Conservation (phyloP, 306 rosid genomes). For the Rosa rugosa region DNA sequence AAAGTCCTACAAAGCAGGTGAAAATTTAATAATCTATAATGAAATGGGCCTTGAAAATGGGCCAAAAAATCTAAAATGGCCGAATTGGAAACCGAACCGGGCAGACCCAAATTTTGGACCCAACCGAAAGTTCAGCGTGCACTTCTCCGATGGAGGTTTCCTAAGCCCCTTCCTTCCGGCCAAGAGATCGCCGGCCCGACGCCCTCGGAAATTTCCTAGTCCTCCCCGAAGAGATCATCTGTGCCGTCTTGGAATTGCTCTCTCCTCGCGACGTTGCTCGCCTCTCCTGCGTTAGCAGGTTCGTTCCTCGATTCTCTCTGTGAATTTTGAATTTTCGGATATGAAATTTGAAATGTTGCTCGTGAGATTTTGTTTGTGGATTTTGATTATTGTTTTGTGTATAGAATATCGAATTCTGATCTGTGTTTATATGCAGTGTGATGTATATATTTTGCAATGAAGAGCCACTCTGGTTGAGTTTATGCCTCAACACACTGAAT, state of each 20-base stretch:
- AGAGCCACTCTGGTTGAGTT: constrained; percentile 88
- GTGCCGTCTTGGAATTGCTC: constrained; percentile 63
- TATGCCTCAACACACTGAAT: constrained; percentile 56
- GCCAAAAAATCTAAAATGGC: too few species aligned
- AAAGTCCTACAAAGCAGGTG: too few species aligned
- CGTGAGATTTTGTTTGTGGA: background rate
- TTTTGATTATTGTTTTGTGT: too few species aligned
- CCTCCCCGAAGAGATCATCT: constrained; percentile 82
- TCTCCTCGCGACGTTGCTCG: constrained; percentile 72
- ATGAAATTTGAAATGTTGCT: background rate
- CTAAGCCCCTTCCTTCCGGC: constrained; percentile 11
- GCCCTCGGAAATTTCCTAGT: constrained; percentile 77
- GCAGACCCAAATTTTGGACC: too few species aligned
- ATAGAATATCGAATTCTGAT: background rate
- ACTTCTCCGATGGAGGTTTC: constrained; percentile 39
- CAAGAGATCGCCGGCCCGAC: constrained; percentile 64
- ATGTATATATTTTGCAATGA: constrained; percentile 87
- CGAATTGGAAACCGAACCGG: too few species aligned
- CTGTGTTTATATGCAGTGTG: constrained; percentile 48
- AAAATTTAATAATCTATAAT: too few species aligned
- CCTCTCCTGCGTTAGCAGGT: constrained; percentile 95
- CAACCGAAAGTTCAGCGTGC: too few species aligned
- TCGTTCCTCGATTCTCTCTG: background rate
- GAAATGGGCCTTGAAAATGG: too few species aligned
- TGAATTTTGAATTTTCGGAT: background rate